A percentile compares a stretch with the other conserved stretches of the same genome.
These are phyloP conservation scores for Penstemon newberryi DNA, from an alignment of 257 asterid species.

Conservation along the genomic window DNA sequence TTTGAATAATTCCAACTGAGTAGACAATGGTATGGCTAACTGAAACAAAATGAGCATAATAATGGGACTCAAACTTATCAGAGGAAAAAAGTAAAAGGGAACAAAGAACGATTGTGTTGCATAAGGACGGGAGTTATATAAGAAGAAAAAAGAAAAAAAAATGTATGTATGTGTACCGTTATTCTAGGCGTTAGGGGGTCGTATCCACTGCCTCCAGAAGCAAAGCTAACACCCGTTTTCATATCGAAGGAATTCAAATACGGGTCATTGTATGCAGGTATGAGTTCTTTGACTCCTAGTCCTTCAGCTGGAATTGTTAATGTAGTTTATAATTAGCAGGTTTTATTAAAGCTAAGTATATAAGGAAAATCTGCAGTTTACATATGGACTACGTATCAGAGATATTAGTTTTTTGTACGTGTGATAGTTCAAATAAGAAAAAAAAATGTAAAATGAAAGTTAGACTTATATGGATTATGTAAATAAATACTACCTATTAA, in stretches of 20 bases:
- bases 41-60: not conserved
- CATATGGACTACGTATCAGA: no score
- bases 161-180: not conserved
- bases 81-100: no score
- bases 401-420: no score
- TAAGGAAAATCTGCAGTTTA: no score
- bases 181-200: not conserved
- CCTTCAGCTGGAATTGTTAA: not conserved
- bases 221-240: constrained; percentile 1
- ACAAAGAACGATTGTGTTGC: no score
- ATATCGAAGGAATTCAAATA: not conserved
- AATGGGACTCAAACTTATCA: not conserved
- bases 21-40: constrained; percentile 29
- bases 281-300: not conserved
- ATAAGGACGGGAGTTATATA: no score
- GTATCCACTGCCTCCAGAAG: constrained; percentile 9
- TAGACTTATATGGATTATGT: no score
- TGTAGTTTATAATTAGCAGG: no score
- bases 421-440: no score
- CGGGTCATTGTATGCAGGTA: not conserved
- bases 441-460: no score
- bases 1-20: constrained; percentile 33
- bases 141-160: no score
- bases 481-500: not conserved
- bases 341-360: no score